phyloP scores from a whole-genome alignment of 306 rosid genomes.

The Acacia confusa region DNA sequence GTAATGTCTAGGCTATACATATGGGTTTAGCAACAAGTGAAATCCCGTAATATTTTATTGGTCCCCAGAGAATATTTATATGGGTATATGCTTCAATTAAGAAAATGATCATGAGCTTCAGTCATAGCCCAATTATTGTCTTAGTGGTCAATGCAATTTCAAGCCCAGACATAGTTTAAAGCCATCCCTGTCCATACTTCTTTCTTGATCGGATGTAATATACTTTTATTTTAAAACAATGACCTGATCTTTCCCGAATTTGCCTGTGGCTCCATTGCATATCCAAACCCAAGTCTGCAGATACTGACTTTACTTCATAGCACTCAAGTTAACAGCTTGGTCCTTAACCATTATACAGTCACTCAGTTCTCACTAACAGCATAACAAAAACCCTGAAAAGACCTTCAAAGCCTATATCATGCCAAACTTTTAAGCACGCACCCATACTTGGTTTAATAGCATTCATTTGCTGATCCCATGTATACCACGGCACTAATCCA shows the following conservation, averaged over 20 bases:
- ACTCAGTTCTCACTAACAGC: neutral
- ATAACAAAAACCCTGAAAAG: neutral
- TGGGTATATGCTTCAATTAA: no score
- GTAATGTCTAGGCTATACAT: neutral
- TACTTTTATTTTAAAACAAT: neutral
- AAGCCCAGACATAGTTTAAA: neutral
- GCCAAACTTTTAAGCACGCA: neutral
- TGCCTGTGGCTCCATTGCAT: neutral
- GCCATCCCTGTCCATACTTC: neutral
- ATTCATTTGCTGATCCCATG: neutral
- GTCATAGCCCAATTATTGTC: neutral
- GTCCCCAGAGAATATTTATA: neutral
- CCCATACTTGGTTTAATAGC: neutral
- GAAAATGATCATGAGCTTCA: conserved; percentile 5
- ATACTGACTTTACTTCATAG: neutral
- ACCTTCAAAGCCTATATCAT: neutral
- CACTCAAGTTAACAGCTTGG: neutral
- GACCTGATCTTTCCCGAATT: neutral
- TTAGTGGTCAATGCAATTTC: neutral
- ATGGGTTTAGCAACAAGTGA: neutral
- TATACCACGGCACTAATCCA: neutral
- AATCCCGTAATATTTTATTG: neutral
- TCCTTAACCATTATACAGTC: neutral
- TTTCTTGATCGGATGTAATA: neutral
- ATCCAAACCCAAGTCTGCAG: neutral